These are phyloP conservation scores for Colletotrichum scovillei DNA, from an alignment of 2,329 filamentous ascomycete species.

Conservation along the genomic window DNA sequence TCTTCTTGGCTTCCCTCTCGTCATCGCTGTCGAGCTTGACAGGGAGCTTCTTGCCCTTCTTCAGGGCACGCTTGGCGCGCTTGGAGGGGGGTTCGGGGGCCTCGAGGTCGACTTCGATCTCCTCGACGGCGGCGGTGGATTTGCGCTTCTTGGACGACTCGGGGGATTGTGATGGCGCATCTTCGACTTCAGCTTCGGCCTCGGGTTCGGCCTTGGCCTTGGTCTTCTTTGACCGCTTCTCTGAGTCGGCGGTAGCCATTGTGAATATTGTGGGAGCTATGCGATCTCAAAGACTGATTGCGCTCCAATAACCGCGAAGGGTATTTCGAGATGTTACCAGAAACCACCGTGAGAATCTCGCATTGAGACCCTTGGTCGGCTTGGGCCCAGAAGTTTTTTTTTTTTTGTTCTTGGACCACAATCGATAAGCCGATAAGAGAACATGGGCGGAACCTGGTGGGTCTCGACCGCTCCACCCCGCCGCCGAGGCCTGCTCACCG, in stretches of 20 bases:
- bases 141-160: constrained; percentile 76
- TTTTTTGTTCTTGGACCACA: constrained; percentile 16
- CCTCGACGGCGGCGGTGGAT: constrained; percentile 63
- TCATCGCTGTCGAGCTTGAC: constrained; percentile 55
- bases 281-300: background rate
- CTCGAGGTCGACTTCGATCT: constrained; percentile 89
- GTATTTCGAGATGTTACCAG: background rate
- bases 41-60: constrained; percentile 78
- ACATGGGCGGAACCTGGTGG: background rate
- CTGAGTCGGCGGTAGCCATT: constrained; percentile 22
- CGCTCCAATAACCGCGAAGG: background rate
- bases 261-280: background rate
- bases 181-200: background rate
- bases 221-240: constrained; percentile 9
- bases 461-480: background rate
- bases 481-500: background rate
- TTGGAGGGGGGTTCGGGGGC: constrained; percentile 97
- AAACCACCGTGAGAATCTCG: constrained; percentile 13
- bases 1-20: constrained; percentile 50
- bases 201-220: background rate
- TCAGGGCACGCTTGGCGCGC: constrained; percentile 88
- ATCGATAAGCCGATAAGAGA: constrained; percentile 30
- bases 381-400: constrained; percentile 31
- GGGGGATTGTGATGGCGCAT: constrained; percentile 35
- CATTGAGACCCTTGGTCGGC: constrained; percentile 9